Percentiles rank a stretch among this genome's conserved stretches.
phyloP scores from a whole-genome alignment of 345 rosid species.

The Psidium friedrichsthalianum region DNA sequence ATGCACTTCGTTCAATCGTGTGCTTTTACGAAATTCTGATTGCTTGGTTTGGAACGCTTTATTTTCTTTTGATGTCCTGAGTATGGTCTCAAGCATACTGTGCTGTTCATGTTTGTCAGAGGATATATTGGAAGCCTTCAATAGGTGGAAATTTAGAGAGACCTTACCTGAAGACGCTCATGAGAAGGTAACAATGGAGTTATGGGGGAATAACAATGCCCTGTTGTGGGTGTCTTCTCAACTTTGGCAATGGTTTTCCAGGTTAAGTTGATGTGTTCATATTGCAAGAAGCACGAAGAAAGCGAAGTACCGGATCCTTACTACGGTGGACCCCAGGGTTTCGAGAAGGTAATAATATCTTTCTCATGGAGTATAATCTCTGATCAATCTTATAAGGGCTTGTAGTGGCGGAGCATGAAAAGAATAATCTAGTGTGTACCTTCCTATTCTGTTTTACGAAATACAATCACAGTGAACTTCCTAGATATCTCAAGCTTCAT shows the following conservation, averaged over 20 bases:
- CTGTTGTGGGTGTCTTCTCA: background rate
- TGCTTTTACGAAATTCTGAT: background rate
- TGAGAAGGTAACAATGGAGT: constrained; percentile 40
- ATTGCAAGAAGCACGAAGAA: constrained; percentile 77
- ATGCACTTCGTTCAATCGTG: background rate
- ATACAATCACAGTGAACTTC: background rate
- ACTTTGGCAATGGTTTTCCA: constrained; percentile 1
- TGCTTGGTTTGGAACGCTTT: background rate
- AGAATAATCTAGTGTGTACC: background rate
- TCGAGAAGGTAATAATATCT: constrained; percentile 57
- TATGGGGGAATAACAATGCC: background rate
- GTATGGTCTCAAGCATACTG: background rate
- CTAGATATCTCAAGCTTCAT: background rate
- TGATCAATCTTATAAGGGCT: background rate
- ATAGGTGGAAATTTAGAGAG: constrained; percentile 63
- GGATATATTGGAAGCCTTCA: constrained; percentile 66
- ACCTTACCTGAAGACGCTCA: constrained; percentile 57
- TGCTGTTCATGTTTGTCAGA: constrained; percentile 16
- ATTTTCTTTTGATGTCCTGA: background rate
- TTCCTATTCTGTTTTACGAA: background rate
- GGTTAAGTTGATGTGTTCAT: constrained; percentile 89
- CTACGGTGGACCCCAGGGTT: constrained; percentile 88
- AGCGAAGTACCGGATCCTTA: constrained; percentile 90
- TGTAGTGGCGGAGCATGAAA: background rate
- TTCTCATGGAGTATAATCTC: background rate